Base-by-base conservation (phyloP, 2,329 filamentous ascomycete genomes). In the Xylaria sp. region DNA sequence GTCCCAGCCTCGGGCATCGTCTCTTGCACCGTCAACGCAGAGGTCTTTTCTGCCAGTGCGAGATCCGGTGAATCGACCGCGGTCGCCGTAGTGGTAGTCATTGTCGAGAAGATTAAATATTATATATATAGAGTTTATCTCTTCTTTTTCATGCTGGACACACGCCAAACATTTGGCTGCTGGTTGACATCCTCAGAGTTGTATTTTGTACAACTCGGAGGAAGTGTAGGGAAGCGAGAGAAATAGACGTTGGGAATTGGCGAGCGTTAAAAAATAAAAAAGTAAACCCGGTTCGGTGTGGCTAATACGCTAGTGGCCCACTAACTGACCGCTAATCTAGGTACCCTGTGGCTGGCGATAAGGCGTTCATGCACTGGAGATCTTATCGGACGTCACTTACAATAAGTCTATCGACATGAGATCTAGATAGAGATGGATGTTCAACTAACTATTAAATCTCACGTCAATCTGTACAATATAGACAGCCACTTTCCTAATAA, bases 11-110 rank as follows among this genome's bases (percentile, higher is more conserved):
- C 62, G 3, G 60, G 47, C 11, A 58, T 55, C 0, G 70, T 69
- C 50, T 75, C 74, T 64, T 77, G 73, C 60, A 77, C 70, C 42
- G 73, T 74, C 58, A 78, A 68, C 59, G 74, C 71, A 14, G 75
- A 70, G 47, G 73, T 66, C 71, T 76, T 70, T 48, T 75, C 70
- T 24, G 67, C 70, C 67, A 78, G 70, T 53, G 76, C 75, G 61
- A 76, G 71, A 56, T 73, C 73, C n/a, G 72, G 68, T 36, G 73
- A 68, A 27, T 64, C 61, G 30, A 64, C 54, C 30, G 68, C 47
- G 51, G 67, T 45, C 60, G 68, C 47, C 47, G 67, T 65, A 42
- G 65, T 62, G 34, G 69, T 67, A 45, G 72, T 65, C 75, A 77
- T 77, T 50, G 30, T 72, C 57, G 53, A 64, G 50, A 63, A 54